Conservation (phyloP, 805 yeast genomes). For the Wickerhamomyces tratensis region DNA sequence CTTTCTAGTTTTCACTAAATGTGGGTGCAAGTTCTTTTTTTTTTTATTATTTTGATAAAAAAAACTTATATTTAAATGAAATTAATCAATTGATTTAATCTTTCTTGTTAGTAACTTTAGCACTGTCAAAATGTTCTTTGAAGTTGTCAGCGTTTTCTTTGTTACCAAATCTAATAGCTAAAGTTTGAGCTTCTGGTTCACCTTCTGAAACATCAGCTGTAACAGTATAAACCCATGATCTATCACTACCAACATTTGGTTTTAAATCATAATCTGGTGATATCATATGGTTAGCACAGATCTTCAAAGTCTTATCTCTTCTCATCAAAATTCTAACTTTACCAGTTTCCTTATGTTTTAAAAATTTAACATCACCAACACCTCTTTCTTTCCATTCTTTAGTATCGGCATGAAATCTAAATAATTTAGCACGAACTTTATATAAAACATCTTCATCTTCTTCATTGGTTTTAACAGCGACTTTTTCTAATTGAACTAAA, state of each 20-base stretch:
- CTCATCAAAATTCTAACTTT: slow-evolving; percentile 94
- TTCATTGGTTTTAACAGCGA: slow-evolving; percentile 92
- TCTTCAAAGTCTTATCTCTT: slow-evolving; percentile 96
- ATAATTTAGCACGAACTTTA: slow-evolving; percentile 92
- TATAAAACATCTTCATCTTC: slow-evolving; percentile 76
- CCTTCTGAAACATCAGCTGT: slow-evolving; percentile 95
- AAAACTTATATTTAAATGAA: too few relatives aligned
- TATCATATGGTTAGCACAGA: slow-evolving; percentile 94
- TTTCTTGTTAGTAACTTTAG: slow-evolving; percentile 59
- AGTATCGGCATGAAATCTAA: slow-evolving; percentile 74
- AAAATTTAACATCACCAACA: slow-evolving; percentile 94
- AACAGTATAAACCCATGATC: slow-evolving; percentile 96
- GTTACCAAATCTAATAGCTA: slow-evolving; percentile 91
- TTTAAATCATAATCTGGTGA: slow-evolving; percentile 73
- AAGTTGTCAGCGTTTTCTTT: slow-evolving; percentile 92
- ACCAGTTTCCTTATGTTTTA: slow-evolving; percentile 73
- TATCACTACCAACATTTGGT: slow-evolving; percentile 93
- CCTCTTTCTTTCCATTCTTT: slow-evolving; percentile 99
- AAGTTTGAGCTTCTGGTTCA: slow-evolving; percentile 88
- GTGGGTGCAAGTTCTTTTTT: too few relatives aligned
- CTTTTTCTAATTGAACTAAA: slow-evolving; percentile 86
- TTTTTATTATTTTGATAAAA: too few relatives aligned
- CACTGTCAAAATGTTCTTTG: slow-evolving; percentile 84
- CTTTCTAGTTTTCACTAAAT: too few relatives aligned
- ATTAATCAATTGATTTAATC: background rate